Evolutionary conservation across 2,329 filamentous ascomycete genomes (phyloP).

Genomic region (Albifimbria verrucaria): DNA sequence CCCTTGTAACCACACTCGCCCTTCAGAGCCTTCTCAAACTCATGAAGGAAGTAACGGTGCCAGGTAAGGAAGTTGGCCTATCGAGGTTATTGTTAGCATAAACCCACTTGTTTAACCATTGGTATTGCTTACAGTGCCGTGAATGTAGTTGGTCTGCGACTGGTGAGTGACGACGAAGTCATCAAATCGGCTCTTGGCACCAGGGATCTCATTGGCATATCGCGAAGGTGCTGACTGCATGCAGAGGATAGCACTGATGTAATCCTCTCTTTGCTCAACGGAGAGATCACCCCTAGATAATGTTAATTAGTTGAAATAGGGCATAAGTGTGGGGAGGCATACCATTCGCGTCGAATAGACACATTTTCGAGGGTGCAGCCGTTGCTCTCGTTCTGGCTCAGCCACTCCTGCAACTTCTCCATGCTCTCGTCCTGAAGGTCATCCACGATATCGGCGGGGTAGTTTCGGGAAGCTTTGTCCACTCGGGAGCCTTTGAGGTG

Average conservation of each 20-base stretch:
- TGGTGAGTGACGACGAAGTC: conserved; percentile 2
- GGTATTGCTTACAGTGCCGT: not conserved
- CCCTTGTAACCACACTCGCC: not conserved
- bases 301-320: not conserved
- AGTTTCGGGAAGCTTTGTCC: conserved; percentile 2
- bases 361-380: conserved; percentile 13
- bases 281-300: not conserved
- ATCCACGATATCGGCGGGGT: conserved; percentile 12
- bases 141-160: not conserved
- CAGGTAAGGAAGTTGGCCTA: conserved; percentile 3
- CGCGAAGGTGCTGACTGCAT: not conserved
- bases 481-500: not conserved
- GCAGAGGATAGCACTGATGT: not conserved
- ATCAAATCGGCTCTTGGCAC: conserved; percentile 1
- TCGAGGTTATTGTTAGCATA: not conserved
- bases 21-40: not conserved
- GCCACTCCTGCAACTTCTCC: conserved; percentile 9
- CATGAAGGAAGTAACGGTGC: conserved; percentile 3
- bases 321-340: not conserved
- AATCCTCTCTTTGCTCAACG: not conserved
- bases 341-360: conserved; percentile 1
- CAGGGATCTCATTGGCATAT: not conserved
- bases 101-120: not conserved
- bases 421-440: conserved; percentile 9
- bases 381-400: conserved; percentile 5